A percentile compares a stretch with the other conserved stretches of the same genome.
These are phyloP conservation scores for Aphanomyces cochlioides DNA, from an alignment of 352 stramenopile genomes.

Conservation along the genomic window DNA sequence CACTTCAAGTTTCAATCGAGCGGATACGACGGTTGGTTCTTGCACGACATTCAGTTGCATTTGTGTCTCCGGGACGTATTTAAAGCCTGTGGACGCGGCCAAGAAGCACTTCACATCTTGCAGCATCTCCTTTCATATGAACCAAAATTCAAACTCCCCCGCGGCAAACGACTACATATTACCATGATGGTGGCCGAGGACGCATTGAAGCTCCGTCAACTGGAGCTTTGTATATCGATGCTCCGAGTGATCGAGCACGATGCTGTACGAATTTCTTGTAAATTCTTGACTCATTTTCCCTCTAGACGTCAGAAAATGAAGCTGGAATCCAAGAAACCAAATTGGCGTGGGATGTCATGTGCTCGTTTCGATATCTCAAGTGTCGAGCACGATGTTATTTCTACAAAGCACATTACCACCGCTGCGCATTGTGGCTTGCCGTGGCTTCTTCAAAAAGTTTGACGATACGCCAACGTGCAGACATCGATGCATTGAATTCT, in stretches of 20 bases:
- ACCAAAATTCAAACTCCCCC: constrained; percentile 55
- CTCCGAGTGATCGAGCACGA: constrained; percentile 69
- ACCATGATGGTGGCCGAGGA: constrained; percentile 79
- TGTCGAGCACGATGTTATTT: constrained; percentile 27
- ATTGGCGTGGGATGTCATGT: constrained; percentile 80
- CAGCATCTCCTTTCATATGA: constrained; percentile 54
- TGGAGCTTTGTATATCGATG: constrained; percentile 73
- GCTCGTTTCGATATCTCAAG: constrained; percentile 53
- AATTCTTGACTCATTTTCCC: constrained; percentile 29
- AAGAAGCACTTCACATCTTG: constrained; percentile 74
- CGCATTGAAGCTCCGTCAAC: constrained; percentile 61
- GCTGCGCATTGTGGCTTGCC: constrained; percentile 15
- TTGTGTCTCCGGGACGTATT: constrained; percentile 76
- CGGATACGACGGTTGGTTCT: constrained; percentile 74
- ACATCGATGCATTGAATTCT: background rate
- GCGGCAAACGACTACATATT: constrained; percentile 72
- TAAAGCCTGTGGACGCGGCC: constrained; percentile 64
- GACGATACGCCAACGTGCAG: constrained; percentile 17
- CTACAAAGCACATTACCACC: constrained; percentile 25
- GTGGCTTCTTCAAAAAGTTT: constrained; percentile 9
- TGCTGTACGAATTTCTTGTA: constrained; percentile 36
- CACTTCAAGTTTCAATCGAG: constrained; percentile 41
- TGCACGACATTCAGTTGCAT: constrained; percentile 81
- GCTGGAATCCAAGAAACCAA: constrained; percentile 26
- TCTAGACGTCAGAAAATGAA: constrained; percentile 1